Evolutionary conservation across 2,329 filamentous ascomycete species (phyloP).

Genomic region (Talaromyces sp.): DNA sequence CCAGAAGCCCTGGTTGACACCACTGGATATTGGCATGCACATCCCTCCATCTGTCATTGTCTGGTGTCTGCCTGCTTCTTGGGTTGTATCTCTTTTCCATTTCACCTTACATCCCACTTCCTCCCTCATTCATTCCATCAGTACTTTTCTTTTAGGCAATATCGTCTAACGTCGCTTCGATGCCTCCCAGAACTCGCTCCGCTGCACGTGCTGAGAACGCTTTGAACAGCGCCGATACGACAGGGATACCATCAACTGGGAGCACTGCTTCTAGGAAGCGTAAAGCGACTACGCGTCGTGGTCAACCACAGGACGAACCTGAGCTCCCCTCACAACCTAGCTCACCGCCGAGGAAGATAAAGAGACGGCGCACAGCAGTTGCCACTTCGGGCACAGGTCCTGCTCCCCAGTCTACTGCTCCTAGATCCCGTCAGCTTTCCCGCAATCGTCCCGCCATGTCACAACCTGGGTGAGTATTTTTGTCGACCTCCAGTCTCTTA

Average conservation of each 20-base stretch:
- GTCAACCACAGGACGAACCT: slow-evolving; percentile 40
- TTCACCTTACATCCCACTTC: background rate
- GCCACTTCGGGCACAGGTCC: slow-evolving; percentile 36
- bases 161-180: slow-evolving; percentile 59
- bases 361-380: slow-evolving; percentile 66
- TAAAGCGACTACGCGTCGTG: slow-evolving; percentile 60
- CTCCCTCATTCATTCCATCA: background rate
- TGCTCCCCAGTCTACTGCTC: slow-evolving; percentile 35
- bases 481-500: background rate
- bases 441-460: slow-evolving; percentile 40
- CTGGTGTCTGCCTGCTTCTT: background rate
- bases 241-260: slow-evolving; percentile 42
- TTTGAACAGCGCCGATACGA: slow-evolving; percentile 34
- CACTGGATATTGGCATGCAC: background rate
- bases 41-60: background rate
- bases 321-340: slow-evolving; percentile 32
- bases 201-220: slow-evolving; percentile 65
- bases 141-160: background rate
- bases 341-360: slow-evolving; percentile 57
- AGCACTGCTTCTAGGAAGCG: slow-evolving; percentile 65
- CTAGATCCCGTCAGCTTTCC: slow-evolving; percentile 42
- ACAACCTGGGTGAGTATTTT: slow-evolving; percentile 37
- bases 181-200: slow-evolving; percentile 96
- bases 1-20: background rate
- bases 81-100: background rate